These are phyloP conservation scores for Acanthamoeba royreba DNA, from an alignment of 208 protist genomes.

Conservation along the genomic window DNA sequence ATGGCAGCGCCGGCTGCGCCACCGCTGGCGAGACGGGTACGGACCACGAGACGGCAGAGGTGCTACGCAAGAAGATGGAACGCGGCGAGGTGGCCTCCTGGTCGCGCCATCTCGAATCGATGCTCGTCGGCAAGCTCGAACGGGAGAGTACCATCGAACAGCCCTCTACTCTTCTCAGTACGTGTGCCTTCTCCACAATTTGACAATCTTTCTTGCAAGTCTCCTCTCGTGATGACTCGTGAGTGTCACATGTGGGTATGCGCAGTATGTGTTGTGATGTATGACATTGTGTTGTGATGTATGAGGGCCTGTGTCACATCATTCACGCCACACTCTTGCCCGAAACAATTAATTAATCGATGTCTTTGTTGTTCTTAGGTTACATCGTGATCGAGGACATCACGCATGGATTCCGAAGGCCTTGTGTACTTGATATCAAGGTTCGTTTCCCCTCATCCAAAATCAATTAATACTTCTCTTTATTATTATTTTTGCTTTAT, in stretches of 20 bases:
- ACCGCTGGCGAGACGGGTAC: not conserved
- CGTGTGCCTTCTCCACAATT: too few relatives aligned
- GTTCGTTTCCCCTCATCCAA: not conserved
- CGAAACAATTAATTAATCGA: not conserved
- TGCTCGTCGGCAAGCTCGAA: not conserved
- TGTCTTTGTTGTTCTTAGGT: not conserved
- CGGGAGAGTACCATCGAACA: not conserved
- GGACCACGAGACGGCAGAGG: not conserved
- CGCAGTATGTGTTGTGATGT: too few relatives aligned
- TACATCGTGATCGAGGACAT: not conserved
- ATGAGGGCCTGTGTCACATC: too few relatives aligned
- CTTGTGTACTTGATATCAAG: slow-evolving; percentile 15
- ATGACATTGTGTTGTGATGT: too few relatives aligned
- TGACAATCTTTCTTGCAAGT: too few relatives aligned
- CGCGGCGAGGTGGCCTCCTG: not conserved
- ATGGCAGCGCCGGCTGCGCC: too few relatives aligned
- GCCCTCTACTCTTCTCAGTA: not conserved
- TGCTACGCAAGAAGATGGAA: not conserved
- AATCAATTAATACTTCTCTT: too few relatives aligned
- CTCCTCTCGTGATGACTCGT: not conserved
- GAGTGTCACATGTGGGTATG: too few relatives aligned
- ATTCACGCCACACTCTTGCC: too few relatives aligned
- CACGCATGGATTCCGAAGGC: not conserved
- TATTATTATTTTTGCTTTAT: too few relatives aligned
- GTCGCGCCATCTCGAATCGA: not conserved